Base-by-base conservation (phyloP, 352 stramenopile genomes). In the Pilasporangium apinafurcum region DNA sequence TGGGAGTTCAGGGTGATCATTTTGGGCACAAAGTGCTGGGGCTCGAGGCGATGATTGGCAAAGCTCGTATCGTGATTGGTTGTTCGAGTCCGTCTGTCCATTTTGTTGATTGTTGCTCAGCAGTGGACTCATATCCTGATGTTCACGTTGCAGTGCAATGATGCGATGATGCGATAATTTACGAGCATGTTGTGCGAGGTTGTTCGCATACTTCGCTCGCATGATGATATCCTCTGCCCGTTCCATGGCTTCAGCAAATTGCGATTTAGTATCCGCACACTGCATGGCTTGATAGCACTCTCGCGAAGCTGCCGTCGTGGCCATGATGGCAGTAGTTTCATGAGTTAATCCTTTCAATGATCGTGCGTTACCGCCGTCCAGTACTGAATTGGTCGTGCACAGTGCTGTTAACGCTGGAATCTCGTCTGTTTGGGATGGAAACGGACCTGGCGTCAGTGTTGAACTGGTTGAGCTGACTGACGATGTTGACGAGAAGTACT, bases 161-260 rank as follows among this genome's bases (percentile, higher is more conserved):
- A 88, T 60, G 36, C 78, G 78, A 41, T 76, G 63, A 48, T 84
- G 70, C 30, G 74, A 84, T 3, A 85, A 55, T 48, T 77, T 80
- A 37, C 78, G 74, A 16, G 76, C 67, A 48, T 89, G 71, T 52
- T 91, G 68, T 3, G 77, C 81, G 32, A 93, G 54, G 17, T 65
- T 63, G 41, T 89, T 78, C 4, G 78, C 74, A 46, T 72, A 74
- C 35, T 80, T 66, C 6, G 80, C 63, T 13, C 62, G 60, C 27
- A 72, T 53, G 44, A 92, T 86, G 37, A 92, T 82, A 28, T 69
- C 65, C 21, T 75, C 65, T 5, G 72, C 65, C 10, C 50, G 55
- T 22, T 64, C 44, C 35, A 77, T 70, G 2, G 76, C 77, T 12
- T 64, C 67, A 9, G 67, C 61, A 16, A 86, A 65, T 37, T 79